phyloP scores from a whole-genome alignment of 177 flowering plant genomes.

The Vitis hybrid region DNA sequence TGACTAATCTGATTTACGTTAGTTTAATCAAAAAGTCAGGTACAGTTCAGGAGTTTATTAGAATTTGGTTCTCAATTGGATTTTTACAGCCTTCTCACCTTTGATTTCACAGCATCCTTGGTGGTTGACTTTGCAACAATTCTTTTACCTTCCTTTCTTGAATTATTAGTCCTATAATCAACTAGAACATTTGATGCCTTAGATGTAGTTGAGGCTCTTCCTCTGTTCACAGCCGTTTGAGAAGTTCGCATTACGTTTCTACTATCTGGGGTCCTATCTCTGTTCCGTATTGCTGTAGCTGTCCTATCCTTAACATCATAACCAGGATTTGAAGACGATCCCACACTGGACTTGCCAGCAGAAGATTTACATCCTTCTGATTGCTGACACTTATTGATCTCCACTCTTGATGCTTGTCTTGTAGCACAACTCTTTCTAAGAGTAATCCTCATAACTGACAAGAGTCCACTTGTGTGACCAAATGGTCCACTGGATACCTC shows the following conservation, averaged over 20 bases:
- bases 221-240: constrained; percentile 20
- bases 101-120: constrained; percentile 28
- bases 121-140: constrained; percentile 12
- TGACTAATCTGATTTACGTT: background rate
- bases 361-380: constrained; percentile 39
- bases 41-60: background rate
- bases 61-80: too few species aligned
- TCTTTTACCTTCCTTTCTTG: constrained; percentile 16
- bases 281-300: constrained; percentile 6
- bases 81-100: constrained; percentile 25
- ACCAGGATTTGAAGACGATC: constrained; percentile 37
- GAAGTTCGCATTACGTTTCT: constrained; percentile 23
- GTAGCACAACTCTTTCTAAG: constrained; percentile 53
- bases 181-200: constrained; percentile 11
- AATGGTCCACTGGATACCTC: constrained; percentile 30
- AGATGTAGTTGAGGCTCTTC: constrained; percentile 15
- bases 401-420: constrained; percentile 55
- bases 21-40: constrained; percentile 3
- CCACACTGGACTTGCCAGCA: constrained; percentile 56
- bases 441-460: constrained; percentile 40
- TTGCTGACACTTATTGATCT: constrained; percentile 26
- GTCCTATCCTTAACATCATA: constrained; percentile 13
- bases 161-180: constrained; percentile 13
- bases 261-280: constrained; percentile 32
- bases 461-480: constrained; percentile 33